These are phyloP conservation scores for Posidonia australis DNA, from an alignment of 106 monocot species.

Conservation along the genomic window DNA sequence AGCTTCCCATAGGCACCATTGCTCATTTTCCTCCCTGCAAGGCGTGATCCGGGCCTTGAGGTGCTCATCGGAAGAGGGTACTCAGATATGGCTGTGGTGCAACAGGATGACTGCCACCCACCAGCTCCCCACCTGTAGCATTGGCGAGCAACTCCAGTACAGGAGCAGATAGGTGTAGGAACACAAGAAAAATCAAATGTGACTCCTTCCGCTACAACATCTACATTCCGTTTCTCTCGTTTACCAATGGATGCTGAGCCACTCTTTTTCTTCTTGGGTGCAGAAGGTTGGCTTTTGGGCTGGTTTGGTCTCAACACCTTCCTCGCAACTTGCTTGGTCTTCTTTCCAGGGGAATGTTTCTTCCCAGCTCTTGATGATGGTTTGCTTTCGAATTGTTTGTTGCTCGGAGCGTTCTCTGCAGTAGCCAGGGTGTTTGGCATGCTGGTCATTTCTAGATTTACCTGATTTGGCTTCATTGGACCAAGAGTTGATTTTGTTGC, in stretches of 20 bases:
- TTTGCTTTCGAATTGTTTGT: slow-evolving; percentile 9
- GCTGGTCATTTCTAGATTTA: slow-evolving; percentile 15
- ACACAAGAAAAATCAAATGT: slow-evolving; percentile 41
- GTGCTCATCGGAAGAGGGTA: slow-evolving; percentile 72
- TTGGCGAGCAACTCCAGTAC: slow-evolving; percentile 51
- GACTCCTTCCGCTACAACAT: slow-evolving; percentile 14
- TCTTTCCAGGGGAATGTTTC: slow-evolving; percentile 22
- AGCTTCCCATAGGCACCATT: slow-evolving; percentile 58
- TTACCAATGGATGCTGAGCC: slow-evolving; percentile 17
- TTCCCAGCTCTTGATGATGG: slow-evolving; percentile 19
- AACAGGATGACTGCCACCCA: slow-evolving; percentile 80
- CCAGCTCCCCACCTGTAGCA: slow-evolving; percentile 74
- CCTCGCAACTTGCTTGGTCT: slow-evolving; percentile 4
- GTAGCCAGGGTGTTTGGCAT: not conserved
- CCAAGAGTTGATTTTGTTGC: slow-evolving; percentile 12
- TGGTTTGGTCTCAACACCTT: slow-evolving; percentile 27
- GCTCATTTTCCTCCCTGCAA: slow-evolving; percentile 76
- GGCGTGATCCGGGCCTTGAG: slow-evolving; percentile 42
- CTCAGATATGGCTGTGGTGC: slow-evolving; percentile 56
- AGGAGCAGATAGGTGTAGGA: slow-evolving; percentile 55
- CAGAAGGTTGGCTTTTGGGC: slow-evolving; percentile 27
- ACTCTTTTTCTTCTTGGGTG: slow-evolving; percentile 21
- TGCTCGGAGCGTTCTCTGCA: not conserved
- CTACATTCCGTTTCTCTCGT: slow-evolving; percentile 36
- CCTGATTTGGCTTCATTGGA: slow-evolving; percentile 8